Evolutionary conservation across 2,329 filamentous ascomycete species (phyloP), one percentile per base, ranked within the genome.

Genomic region (Harringtonia lauricola): DNA sequence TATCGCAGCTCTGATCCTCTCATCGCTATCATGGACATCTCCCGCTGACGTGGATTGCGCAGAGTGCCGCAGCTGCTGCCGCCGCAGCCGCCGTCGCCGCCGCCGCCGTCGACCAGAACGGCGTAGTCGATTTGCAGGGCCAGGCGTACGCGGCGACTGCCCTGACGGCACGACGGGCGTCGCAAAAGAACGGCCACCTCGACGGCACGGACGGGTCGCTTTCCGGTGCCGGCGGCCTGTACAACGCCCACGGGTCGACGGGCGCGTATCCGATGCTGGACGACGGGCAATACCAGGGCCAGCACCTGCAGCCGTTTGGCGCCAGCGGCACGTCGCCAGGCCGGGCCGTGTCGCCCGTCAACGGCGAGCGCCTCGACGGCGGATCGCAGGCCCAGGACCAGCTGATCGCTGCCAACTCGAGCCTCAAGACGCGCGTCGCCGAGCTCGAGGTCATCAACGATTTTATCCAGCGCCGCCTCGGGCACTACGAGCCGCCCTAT

Each of bases 391-490:
- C 81, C 3, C 87, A 86, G 59, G 86, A 95, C 57, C 81, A 85
- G 48, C 74, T 94, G 21, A 69, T 87, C 42, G 81, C 83, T 2
- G 77, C 82, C 49, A 95, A 94, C 60, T 85, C 85, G 6, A 83
- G 81, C 41, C 71, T 96, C n/a, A 94, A 94, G 66, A 98, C 92
- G 1, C 81, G 92, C 35, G 90, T 98, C 29, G 92, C 83, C 54
- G 92, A 98, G 62, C 74, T 98, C 21, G 92, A 98, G 59, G 76
- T 98, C 42, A 95, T 98, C 68, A 95, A 89, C 55, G 83, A 85
- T 57, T 69, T 89, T 36, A 88, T 87, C 61, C 73, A 81, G 41
- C 81, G 81, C 31, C 76, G 83, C 12, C 79, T 95, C 34, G 62
- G 79, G 59, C 72, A 86, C 59, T 70, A 86, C 9, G 83, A 86